Conservation (phyloP, 257 asterid species). For the Przewalskia tangutica region DNA sequence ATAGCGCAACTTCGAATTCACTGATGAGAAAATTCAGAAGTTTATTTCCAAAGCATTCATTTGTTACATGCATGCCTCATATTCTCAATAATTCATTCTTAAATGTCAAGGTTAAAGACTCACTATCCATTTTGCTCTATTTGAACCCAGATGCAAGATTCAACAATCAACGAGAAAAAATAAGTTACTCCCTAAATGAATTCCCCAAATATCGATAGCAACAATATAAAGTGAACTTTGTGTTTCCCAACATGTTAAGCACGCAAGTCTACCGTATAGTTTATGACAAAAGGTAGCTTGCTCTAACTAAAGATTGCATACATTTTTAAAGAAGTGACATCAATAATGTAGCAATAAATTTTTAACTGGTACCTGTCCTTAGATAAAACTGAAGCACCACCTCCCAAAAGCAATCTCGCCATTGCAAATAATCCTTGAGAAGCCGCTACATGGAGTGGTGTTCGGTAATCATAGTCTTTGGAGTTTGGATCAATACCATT, state of each 20-base stretch:
- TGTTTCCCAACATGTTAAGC: not conserved
- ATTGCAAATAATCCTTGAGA: conserved; percentile 64
- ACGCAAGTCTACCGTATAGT: not conserved
- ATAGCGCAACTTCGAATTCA: not conserved
- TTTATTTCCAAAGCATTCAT: not conserved
- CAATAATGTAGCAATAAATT: not conserved
- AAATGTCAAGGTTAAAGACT: not conserved
- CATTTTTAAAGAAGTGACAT: not conserved
- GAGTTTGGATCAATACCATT: conserved; percentile 67
- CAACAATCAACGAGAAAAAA: not conserved
- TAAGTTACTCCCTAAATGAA: not conserved
- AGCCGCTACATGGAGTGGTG: conserved; percentile 87
- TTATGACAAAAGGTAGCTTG: not conserved
- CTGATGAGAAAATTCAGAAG: not conserved
- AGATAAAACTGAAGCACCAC: conserved; percentile 71
- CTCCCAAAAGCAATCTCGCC: conserved; percentile 71
- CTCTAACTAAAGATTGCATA: not conserved
- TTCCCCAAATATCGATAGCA: not conserved
- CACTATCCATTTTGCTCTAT: too few species aligned
- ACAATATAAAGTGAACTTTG: not conserved
- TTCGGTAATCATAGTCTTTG: conserved; percentile 62
- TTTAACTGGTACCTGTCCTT: conserved; percentile 62
- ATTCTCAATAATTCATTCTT: not conserved
- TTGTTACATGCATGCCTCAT: not conserved
- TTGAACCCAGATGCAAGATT: not conserved